Evolutionary conservation across 176 grass and related monocot genomes (phyloP), one percentile per base, ranked within the genome.

Genomic region (Carex kokanica): DNA sequence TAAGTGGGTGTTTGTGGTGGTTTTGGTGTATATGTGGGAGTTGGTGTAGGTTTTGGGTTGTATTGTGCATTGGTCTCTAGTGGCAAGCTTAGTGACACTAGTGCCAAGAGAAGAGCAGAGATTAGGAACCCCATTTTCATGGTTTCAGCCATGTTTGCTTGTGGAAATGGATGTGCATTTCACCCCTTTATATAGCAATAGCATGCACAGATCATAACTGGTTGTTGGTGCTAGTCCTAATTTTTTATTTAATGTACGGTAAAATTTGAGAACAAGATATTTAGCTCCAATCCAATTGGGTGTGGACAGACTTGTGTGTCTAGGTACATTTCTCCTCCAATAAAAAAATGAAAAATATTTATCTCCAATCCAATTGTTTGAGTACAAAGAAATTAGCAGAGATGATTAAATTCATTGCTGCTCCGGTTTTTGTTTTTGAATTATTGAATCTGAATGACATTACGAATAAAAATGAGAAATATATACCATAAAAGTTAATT

Each of bases 71-170:
- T 62, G 64, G 58, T 49, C 80, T 89, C 92, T 11, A 92, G 53
- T 43, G 81, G 83, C 66, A 94, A 62, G 87, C 85, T 89, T 51
- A 86, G 64, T 86, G 89, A 86, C 85, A 94, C 73, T 6, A 94
- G 80, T 86, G 85, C 87, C 83, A 90, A 65, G 64, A 93, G 31
- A 66, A 88, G 79, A 57, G 86, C 83, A 2, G 87, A 87, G 24
- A 82, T 12, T 17, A 65, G 14, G 45, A 82, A 82, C 10, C 41
- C 80, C 60, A 84, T 84, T 86, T 60, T 21, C 7, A 77, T 87
- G 66, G 27, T 7, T 20, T 12, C 21, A 81, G 72, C 15, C 54
- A 72, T 79, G 80, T 31, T 74, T 61, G 25, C 5, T 83, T 45
- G 60, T 31, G 25, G 20, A 74, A 61, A 58, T 75, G 38, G 51